Evolutionary conservation across 2,329 filamentous ascomycete genomes (phyloP).

Genomic region (Nothopassalora personata): DNA sequence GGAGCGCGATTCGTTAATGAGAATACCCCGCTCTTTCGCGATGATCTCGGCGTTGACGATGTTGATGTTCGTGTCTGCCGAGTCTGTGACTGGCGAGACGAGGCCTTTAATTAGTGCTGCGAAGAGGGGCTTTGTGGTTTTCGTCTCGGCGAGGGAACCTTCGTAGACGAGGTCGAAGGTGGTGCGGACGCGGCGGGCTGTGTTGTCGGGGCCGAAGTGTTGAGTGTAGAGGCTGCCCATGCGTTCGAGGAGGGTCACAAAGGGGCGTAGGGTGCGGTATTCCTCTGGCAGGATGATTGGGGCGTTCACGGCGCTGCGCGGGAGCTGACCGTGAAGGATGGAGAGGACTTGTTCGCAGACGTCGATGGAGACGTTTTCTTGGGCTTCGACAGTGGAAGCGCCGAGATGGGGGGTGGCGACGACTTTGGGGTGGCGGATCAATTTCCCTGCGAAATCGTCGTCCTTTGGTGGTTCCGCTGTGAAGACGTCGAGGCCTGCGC

Average conservation of each 20-base stretch:
- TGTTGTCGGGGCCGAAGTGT: constrained; percentile 52
- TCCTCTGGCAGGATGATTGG: constrained; percentile 77
- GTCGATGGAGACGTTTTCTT: constrained; percentile 78
- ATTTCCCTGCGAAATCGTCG: constrained; percentile 54
- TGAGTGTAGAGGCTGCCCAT: constrained; percentile 77
- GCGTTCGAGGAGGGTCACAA: constrained; percentile 69
- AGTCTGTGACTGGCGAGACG: constrained; percentile 61
- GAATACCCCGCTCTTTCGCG: constrained; percentile 70
- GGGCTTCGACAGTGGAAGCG: constrained; percentile 73
- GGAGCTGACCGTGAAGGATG: constrained; percentile 66
- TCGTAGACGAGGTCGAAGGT: constrained; percentile 74
- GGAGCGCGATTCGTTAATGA: constrained; percentile 67
- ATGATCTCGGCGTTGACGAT: constrained; percentile 76
- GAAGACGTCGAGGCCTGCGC: constrained; percentile 75
- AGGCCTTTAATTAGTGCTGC: constrained; percentile 75
- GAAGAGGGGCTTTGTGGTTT: constrained; percentile 72
- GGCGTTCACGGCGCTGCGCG: constrained; percentile 69
- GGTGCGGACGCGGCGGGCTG: constrained; percentile 49
- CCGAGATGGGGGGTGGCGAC: constrained; percentile 76
- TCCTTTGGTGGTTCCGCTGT: constrained; percentile 65
- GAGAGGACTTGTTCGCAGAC: constrained; percentile 74
- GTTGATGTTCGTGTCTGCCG: constrained; percentile 65
- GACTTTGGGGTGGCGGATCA: constrained; percentile 65
- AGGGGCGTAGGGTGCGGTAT: constrained; percentile 70
- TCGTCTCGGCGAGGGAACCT: constrained; percentile 64